Evolutionary conservation across 2,329 filamentous ascomycete genomes (phyloP).

Genomic region (Malbranchea zuffiana): DNA sequence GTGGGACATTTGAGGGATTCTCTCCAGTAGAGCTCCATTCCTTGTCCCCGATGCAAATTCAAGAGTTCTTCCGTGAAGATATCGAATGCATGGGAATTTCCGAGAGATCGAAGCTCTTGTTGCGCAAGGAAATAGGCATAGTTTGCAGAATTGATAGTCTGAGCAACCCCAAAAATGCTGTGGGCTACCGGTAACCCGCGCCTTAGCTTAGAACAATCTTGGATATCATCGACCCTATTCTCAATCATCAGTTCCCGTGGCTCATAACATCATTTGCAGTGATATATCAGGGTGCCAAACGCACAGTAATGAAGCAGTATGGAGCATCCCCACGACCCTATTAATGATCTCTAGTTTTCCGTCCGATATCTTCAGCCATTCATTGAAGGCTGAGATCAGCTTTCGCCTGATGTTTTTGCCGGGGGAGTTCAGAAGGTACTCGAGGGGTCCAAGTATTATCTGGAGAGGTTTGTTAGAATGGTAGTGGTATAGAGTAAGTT

Average conservation of each 20-base stretch:
- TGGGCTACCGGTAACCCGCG: conserved; percentile 35
- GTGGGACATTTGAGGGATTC: conserved; percentile 27
- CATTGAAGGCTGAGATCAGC: conserved; percentile 31
- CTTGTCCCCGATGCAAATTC: conserved; percentile 32
- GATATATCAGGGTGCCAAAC: conserved; percentile 19
- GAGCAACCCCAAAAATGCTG: conserved; percentile 33
- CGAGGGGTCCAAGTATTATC: conserved; percentile 65
- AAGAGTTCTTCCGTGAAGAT: conserved; percentile 31
- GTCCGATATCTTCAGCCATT: conserved; percentile 28
- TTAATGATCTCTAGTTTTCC: conserved; percentile 25
- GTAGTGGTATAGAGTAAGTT: too few relatives aligned
- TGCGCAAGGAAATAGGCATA: conserved; percentile 32
- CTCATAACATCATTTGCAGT: not conserved
- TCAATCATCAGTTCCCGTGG: not conserved
- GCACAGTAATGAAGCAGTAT: conserved; percentile 31
- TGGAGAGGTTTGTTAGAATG: too few relatives aligned
- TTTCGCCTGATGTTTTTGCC: conserved; percentile 41
- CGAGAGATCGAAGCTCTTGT: conserved; percentile 24
- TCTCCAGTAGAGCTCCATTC: conserved; percentile 33
- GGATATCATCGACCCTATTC: conserved; percentile 34
- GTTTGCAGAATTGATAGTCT: conserved; percentile 40
- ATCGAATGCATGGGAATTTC: conserved; percentile 23
- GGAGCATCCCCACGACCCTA: conserved; percentile 27
- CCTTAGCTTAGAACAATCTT: conserved; percentile 34
- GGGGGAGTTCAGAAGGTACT: conserved; percentile 66